phyloP scores from a whole-genome alignment of 371 early-diverging fungal genomes.

The Massospora cicadina region DNA sequence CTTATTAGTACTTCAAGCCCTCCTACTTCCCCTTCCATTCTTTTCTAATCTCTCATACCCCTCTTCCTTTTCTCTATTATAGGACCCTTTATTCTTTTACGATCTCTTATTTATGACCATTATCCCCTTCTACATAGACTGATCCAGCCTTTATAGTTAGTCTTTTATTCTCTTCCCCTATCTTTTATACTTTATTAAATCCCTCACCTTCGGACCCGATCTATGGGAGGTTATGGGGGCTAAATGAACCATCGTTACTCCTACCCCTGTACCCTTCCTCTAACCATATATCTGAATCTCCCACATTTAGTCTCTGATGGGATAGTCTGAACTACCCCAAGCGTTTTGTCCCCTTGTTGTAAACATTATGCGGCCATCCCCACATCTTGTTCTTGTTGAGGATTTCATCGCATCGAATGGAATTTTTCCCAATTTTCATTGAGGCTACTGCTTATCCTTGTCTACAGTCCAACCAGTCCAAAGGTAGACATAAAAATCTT shows the following conservation, averaged over 20 bases:
- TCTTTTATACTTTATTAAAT: background rate
- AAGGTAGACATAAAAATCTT: background rate
- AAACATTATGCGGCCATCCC: background rate
- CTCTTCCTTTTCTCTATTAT: background rate
- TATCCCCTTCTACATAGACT: background rate
- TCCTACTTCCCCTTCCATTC: background rate
- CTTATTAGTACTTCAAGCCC: background rate
- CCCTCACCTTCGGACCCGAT: background rate
- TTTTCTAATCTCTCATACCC: background rate
- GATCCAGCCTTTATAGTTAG: background rate
- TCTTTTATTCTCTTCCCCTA: background rate
- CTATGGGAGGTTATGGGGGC: background rate
- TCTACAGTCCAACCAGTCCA: background rate
- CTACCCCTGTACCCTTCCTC: background rate
- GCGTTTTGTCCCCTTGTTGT: background rate
- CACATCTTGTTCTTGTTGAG: background rate
- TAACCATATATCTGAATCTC: background rate
- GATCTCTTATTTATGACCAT: background rate
- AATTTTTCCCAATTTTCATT: background rate
- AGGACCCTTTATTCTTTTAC: background rate
- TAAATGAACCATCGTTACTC: background rate
- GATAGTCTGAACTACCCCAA: background rate
- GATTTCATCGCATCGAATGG: background rate
- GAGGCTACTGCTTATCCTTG: background rate
- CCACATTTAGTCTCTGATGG: background rate